Evolutionary conservation across 2,329 filamentous ascomycete species (phyloP).

Genomic region (Colletotrichum navitas): DNA sequence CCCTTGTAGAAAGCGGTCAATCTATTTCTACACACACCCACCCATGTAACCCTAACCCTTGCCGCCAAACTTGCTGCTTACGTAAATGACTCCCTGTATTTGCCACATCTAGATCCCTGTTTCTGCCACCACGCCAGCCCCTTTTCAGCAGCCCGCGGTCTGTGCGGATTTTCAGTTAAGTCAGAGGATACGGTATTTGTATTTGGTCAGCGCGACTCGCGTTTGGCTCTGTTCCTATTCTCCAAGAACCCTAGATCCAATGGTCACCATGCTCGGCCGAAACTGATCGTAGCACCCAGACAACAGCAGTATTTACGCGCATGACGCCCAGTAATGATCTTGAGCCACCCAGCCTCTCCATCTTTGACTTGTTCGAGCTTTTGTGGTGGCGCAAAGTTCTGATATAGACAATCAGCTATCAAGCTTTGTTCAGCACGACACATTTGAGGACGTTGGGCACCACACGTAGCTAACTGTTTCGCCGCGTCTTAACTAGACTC

Average conservation of each 20-base stretch:
- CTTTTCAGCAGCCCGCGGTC: too few species aligned
- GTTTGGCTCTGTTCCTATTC: conserved; percentile 11
- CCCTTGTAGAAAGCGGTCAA: too few species aligned
- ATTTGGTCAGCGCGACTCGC: conserved; percentile 9
- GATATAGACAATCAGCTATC: not conserved
- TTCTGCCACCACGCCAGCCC: too few species aligned
- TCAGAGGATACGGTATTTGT: too few species aligned
- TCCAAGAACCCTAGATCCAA: conserved; percentile 5
- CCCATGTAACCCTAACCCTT: too few species aligned
- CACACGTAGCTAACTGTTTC: not conserved
- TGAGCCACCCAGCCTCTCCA: not conserved
- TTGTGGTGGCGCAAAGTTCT: conserved; percentile 7
- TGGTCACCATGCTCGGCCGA: not conserved
- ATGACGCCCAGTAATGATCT: not conserved
- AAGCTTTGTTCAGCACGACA: not conserved
- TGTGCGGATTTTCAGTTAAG: too few species aligned
- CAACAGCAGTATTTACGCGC: not conserved
- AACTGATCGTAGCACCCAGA: conserved; percentile 13
- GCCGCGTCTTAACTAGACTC: not conserved
- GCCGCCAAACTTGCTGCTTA: too few species aligned
- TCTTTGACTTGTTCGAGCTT: conserved; percentile 6
- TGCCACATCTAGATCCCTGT: too few species aligned
- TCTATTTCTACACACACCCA: too few species aligned
- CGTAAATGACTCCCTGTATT: too few species aligned
- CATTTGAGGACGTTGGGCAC: not conserved